These are phyloP conservation scores for Pyrus bretschneideri DNA, from an alignment of 306 rosid genomes.

Conservation along the genomic window DNA sequence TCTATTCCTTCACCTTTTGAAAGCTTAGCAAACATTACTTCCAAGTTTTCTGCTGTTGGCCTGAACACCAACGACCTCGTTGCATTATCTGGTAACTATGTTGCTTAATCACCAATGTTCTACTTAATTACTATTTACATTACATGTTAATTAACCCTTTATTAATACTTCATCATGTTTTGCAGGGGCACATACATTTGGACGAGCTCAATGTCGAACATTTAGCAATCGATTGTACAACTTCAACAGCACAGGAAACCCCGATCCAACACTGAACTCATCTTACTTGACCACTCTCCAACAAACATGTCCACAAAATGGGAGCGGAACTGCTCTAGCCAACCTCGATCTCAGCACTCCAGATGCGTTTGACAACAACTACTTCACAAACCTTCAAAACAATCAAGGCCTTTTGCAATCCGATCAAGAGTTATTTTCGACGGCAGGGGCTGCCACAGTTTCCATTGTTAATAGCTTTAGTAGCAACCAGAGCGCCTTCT, in stretches of 20 bases:
- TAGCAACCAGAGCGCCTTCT: conserved; percentile 45
- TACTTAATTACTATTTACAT: background rate
- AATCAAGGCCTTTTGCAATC: conserved; percentile 48
- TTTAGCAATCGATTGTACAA: conserved; percentile 46
- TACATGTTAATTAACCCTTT: background rate
- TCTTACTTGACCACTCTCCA: conserved; percentile 42
- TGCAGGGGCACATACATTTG: conserved; percentile 70
- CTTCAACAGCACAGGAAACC: conserved; percentile 35
- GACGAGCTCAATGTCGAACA: conserved; percentile 48
- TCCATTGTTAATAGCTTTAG: conserved; percentile 49
- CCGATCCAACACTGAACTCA: conserved; percentile 54
- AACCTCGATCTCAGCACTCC: conserved; percentile 41
- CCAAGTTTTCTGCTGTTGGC: conserved; percentile 51
- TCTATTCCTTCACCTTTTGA: conserved; percentile 52
- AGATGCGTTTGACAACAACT: conserved; percentile 48
- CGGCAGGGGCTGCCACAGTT: conserved; percentile 33
- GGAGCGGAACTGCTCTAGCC: conserved; percentile 26
- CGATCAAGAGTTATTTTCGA: conserved; percentile 52
- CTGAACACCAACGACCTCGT: conserved; percentile 64
- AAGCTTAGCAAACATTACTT: conserved; percentile 31
- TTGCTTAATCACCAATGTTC: background rate
- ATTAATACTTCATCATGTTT: background rate
- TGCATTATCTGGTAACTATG: conserved; percentile 53
- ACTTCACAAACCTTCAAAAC: conserved; percentile 37
- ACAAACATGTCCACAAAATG: conserved; percentile 55